phyloP scores from a whole-genome alignment of 2,329 filamentous ascomycete genomes.

The Fusarium avenaceum region DNA sequence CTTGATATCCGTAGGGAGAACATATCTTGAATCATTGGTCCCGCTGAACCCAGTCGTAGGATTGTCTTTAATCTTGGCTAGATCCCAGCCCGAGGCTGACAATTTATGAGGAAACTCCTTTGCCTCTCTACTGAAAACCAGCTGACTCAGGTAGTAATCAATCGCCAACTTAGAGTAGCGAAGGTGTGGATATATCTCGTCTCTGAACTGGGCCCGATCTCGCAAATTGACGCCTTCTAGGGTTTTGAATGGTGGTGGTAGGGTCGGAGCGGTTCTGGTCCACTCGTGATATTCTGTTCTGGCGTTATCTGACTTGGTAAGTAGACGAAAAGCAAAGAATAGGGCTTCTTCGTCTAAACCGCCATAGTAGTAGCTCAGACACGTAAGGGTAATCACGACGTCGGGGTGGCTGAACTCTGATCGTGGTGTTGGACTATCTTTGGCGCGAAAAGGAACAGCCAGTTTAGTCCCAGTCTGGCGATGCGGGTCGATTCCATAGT shows the following conservation, averaged over 20 bases:
- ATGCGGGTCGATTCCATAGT: conserved; percentile 68
- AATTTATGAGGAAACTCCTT: conserved; percentile 75
- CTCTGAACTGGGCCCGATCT: conserved; percentile 63
- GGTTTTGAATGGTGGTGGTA: conserved; percentile 56
- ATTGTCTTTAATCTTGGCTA: conserved; percentile 62
- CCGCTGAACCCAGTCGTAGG: conserved; percentile 77
- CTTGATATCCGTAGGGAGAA: conserved; percentile 68
- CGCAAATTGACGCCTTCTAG: conserved; percentile 70
- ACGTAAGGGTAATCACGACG: conserved; percentile 68
- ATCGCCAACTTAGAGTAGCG: conserved; percentile 66
- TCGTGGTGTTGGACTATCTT: conserved; percentile 67
- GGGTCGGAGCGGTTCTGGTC: conserved; percentile 53
- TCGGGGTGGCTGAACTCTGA: conserved; percentile 75
- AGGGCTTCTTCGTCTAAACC: conserved; percentile 68
- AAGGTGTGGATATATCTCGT: conserved; percentile 66
- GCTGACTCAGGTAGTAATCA: conserved; percentile 71
- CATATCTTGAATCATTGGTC: conserved; percentile 72
- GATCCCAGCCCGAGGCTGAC: conserved; percentile 76
- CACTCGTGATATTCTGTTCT: conserved; percentile 65
- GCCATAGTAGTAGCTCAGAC: conserved; percentile 67
- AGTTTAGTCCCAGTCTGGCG: conserved; percentile 61
- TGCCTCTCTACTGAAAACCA: conserved; percentile 73
- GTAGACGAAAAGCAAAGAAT: conserved; percentile 59
- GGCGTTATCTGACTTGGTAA: conserved; percentile 66
- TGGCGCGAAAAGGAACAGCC: conserved; percentile 71